Percentiles rank a stretch among this genome's conserved stretches.
These are phyloP conservation scores for Xylaria curta DNA, from an alignment of 495 filamentous ascomycete genomes.

Conservation along the genomic window DNA sequence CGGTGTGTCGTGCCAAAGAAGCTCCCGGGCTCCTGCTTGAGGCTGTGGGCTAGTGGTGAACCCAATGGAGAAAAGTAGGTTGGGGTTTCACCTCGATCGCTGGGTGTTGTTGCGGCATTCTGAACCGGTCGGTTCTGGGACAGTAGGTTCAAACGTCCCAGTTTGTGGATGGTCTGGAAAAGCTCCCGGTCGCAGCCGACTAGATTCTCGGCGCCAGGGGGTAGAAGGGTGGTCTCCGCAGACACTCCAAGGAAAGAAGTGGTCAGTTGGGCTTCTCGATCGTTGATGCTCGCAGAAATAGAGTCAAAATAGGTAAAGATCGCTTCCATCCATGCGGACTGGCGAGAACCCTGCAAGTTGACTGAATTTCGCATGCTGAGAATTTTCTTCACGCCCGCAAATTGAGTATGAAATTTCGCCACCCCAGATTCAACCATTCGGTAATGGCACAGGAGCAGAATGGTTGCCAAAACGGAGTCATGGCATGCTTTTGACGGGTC, in stretches of 20 bases:
- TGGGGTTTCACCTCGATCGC: slow-evolving; percentile 34
- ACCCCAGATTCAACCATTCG: slow-evolving; percentile 93
- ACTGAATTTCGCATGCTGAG: slow-evolving; percentile 77
- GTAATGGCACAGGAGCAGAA: slow-evolving; percentile 88
- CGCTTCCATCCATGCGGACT: slow-evolving; percentile 86
- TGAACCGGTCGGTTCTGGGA: slow-evolving; percentile 73
- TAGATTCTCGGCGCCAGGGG: slow-evolving; percentile 70
- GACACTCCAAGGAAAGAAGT: slow-evolving; percentile 65
- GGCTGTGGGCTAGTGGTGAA: slow-evolving; percentile 54
- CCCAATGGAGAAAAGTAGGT: slow-evolving; percentile 44
- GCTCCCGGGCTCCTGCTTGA: slow-evolving; percentile 50
- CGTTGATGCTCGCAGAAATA: slow-evolving; percentile 90
- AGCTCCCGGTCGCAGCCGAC: slow-evolving; percentile 84
- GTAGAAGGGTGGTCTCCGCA: slow-evolving; percentile 72
- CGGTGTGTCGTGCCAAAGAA: slow-evolving; percentile 46
- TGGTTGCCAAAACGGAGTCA: slow-evolving; percentile 86
- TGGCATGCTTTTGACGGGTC: slow-evolving; percentile 75
- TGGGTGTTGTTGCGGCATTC: slow-evolving; percentile 39
- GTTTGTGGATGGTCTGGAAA: slow-evolving; percentile 76
- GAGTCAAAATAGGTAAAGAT: slow-evolving; percentile 96
- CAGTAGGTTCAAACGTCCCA: slow-evolving; percentile 87
- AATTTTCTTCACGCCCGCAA: slow-evolving; percentile 92
- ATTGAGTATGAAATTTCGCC: slow-evolving; percentile 90
- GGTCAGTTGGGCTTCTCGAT: slow-evolving; percentile 87
- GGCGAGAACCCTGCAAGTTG: slow-evolving; percentile 69